Conservation (phyloP, 805 yeast genomes). For the Deakozyma indianensis region DNA sequence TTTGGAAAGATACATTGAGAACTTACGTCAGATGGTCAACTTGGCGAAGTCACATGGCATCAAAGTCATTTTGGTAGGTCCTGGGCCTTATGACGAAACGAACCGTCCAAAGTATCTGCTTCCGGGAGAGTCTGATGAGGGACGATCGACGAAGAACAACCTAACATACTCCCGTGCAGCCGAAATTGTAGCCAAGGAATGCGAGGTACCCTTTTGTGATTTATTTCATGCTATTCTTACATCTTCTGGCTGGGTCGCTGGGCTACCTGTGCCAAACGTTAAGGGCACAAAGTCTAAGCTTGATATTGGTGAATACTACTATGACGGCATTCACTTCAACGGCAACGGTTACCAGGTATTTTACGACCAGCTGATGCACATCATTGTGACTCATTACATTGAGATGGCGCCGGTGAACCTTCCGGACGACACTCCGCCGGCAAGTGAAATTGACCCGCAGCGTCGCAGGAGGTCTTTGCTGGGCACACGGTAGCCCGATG, state of each 20-base stretch:
- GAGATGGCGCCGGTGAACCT: background rate
- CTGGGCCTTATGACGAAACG: constrained; percentile 32
- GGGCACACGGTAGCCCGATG: background rate
- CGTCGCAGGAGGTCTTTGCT: background rate
- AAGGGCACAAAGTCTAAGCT: constrained; percentile 1
- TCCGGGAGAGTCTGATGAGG: background rate
- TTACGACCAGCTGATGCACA: constrained; percentile 27
- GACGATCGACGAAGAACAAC: constrained; percentile 32
- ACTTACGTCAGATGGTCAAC: constrained; percentile 30
- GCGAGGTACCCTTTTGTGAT: constrained; percentile 44
- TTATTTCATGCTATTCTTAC: constrained; percentile 24
- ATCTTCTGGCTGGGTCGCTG: constrained; percentile 19
- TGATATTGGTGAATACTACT: constrained; percentile 17
- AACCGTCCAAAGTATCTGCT: constrained; percentile 13
- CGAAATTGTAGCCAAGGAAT: constrained; percentile 28
- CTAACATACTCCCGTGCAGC: constrained; percentile 38
- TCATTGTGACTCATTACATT: background rate
- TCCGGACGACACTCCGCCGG: background rate
- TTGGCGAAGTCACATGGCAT: constrained; percentile 29
- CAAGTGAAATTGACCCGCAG: background rate
- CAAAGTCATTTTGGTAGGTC: constrained; percentile 45
- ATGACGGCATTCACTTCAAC: constrained; percentile 49
- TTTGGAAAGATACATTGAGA: constrained; percentile 33
- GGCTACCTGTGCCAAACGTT: background rate
- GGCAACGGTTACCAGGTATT: constrained; percentile 38